Base-by-base conservation (phyloP, 345 rosid genomes). In the Rubroshorea leprosula region DNA sequence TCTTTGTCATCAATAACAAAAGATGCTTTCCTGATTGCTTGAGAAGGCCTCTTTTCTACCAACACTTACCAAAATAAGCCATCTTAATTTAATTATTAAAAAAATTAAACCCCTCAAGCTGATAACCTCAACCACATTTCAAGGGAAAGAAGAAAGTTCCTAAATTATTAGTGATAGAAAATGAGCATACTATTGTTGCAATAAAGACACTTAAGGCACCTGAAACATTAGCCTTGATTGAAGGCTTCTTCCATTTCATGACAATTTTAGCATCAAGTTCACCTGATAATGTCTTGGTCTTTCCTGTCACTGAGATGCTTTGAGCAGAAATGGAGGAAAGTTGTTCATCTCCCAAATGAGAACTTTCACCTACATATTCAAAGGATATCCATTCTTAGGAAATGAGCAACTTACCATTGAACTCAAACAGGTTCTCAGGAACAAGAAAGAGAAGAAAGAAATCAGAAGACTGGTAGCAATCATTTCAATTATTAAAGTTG, bases 361-460 rank as follows among this genome's bases (percentile, higher is more conserved):
- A 70, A 57, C 54, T 68, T 74, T 67, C 70, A 75, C 65, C 90
- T 81, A 77, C 70, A 72, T 24, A 26, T 52, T 31, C 29, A 45
- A 50, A 44, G 38, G 65, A 51, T 27, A 47, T 54, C 45, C 11
- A 15, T 54, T n/a, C 13, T 29, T 23, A 25, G 56, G 57, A 72
- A 57, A 58, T 21, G 11, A 43, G 56, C 41, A 59, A 53, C 47
- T 16, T 13, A 41, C 9, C 12, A 39, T 13, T 39, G 16, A 11
- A 27, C 31, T 27, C 31, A 4, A 27, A 27, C 8, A 27, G n/a
- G 5, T 27, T 27, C 5, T 27, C 31, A 27, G 8, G 31, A 27
- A 27, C 31, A 7, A 39, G 45, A 11, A 7, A 39, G 14, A 8
- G 45, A 14, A 39, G 45, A 8, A 39, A 39, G 16, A 13, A 14